phyloP scores from a whole-genome alignment of 225 moss, liverwort and hornwort genomes.

The Pseudoscleropodium purum region DNA sequence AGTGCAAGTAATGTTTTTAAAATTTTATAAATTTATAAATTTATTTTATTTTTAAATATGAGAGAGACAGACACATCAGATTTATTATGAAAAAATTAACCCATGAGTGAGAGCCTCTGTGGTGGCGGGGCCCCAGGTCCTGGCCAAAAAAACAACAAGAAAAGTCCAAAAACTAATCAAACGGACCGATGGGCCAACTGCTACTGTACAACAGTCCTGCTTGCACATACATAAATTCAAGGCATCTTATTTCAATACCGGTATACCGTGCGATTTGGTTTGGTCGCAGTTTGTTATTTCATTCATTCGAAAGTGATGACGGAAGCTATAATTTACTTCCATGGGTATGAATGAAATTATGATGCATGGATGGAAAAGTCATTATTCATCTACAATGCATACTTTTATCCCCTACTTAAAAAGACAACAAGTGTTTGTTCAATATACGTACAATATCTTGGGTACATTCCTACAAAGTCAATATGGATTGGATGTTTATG shows the following conservation, averaged over 20 bases:
- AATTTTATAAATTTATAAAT: no score
- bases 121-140: no score
- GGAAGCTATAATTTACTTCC: not conserved
- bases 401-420: not conserved
- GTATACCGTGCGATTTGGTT: not conserved
- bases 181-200: not conserved
- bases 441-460: accelerated
- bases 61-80: no score
- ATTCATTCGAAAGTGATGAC: not conserved
- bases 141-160: not conserved
- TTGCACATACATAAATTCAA: not conserved
- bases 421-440: not conserved
- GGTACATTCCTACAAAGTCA: not conserved
- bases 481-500: not conserved
- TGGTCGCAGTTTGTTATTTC: not conserved
- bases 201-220: no score
- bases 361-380: not conserved
- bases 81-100: no score
- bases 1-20: no score
- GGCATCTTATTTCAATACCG: not conserved
- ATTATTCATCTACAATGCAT: not conserved
- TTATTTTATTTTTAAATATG: not conserved
- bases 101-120: no score
- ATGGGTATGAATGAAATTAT: not conserved
- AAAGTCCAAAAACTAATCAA: not conserved